Evolutionary conservation across 192 early-diverging fungal species (phyloP).

Genomic region (Kickxella alabastrina): DNA sequence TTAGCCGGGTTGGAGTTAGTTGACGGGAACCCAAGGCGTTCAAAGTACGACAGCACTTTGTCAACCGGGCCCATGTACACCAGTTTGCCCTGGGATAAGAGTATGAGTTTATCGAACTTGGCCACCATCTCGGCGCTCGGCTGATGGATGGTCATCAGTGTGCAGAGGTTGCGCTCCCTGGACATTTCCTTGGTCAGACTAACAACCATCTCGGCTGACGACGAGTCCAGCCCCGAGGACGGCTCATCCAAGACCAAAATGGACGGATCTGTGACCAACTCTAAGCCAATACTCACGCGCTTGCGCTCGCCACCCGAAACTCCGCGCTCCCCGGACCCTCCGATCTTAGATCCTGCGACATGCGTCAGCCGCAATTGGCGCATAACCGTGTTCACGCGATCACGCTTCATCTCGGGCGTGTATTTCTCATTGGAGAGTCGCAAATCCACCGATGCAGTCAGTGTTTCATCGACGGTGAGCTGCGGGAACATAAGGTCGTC

Average conservation of each 20-base stretch:
- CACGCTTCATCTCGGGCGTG: conserved; percentile 44
- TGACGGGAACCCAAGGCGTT: conserved; percentile 51
- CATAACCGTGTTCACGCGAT: conserved; percentile 61
- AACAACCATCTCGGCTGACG: conserved; percentile 58
- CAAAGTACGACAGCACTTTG: conserved; percentile 47
- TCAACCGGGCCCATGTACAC: conserved; percentile 56
- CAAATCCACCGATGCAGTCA: conserved; percentile 68
- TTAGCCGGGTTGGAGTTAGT: conserved; percentile 64
- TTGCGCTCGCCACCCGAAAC: conserved; percentile 55
- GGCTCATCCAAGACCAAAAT: conserved; percentile 55
- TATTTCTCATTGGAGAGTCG: conserved; percentile 57
- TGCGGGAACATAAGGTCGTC: conserved; percentile 52
- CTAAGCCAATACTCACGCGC: conserved; percentile 46
- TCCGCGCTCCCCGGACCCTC: conserved; percentile 36
- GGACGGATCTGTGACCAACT: conserved; percentile 54
- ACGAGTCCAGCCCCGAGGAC: conserved; percentile 65
- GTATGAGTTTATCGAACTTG: conserved; percentile 72
- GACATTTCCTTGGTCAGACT: conserved; percentile 57
- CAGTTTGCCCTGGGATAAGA: conserved; percentile 60
- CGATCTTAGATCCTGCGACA: conserved; percentile 53
- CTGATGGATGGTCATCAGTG: conserved; percentile 87
- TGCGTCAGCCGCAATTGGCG: conserved; percentile 59
- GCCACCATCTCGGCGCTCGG: conserved; percentile 75
- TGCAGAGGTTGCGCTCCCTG: conserved; percentile 56
- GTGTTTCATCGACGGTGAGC: conserved; percentile 71